These are phyloP conservation scores for Immersiporthe knoxdaviesiana DNA, from an alignment of 2,329 filamentous ascomycete species.

Conservation along the genomic window DNA sequence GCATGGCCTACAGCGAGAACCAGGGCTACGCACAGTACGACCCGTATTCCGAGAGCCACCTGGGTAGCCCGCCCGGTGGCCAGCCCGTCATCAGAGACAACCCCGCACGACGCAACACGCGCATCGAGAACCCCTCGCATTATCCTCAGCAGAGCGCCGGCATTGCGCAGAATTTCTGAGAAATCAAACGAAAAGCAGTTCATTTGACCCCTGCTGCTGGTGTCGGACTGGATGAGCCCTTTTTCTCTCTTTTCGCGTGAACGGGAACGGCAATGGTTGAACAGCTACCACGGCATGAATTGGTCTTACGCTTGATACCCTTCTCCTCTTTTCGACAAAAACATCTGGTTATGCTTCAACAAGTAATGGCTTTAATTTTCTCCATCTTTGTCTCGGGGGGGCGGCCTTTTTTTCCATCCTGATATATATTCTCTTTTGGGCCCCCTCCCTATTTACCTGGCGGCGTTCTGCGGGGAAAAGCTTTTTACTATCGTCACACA, in stretches of 20 bases:
- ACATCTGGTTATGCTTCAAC: constrained; percentile 18
- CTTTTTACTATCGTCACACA: neutral
- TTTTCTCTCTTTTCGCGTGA: neutral
- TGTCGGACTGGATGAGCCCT: constrained; percentile 9
- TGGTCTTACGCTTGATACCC: constrained; percentile 28
- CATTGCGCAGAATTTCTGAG: constrained; percentile 94
- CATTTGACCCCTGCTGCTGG: too few relatives aligned
- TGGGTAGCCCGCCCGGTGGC: constrained; percentile 43
- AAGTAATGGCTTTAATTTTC: constrained; percentile 27
- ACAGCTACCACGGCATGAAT: constrained; percentile 22
- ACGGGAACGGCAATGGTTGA: constrained; percentile 18
- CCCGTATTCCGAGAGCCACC: constrained; percentile 54
- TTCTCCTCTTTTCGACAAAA: constrained; percentile 24
- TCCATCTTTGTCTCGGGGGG: constrained; percentile 10
- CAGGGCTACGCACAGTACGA: constrained; percentile 65
- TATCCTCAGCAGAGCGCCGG: constrained; percentile 92
- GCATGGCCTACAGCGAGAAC: constrained; percentile 50
- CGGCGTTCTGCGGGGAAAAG: constrained; percentile 22
- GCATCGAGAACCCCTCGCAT: constrained; percentile 88
- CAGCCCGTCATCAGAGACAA: constrained; percentile 93
- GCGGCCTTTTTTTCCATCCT: constrained; percentile 8
- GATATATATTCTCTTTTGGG: constrained; percentile 11
- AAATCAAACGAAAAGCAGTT: neutral
- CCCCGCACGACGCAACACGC: constrained; percentile 86
- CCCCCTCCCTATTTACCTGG: constrained; percentile 5